Base-by-base conservation (phyloP, 371 early-diverging fungal genomes). In the Apophysomyces trapeziformis region DNA sequence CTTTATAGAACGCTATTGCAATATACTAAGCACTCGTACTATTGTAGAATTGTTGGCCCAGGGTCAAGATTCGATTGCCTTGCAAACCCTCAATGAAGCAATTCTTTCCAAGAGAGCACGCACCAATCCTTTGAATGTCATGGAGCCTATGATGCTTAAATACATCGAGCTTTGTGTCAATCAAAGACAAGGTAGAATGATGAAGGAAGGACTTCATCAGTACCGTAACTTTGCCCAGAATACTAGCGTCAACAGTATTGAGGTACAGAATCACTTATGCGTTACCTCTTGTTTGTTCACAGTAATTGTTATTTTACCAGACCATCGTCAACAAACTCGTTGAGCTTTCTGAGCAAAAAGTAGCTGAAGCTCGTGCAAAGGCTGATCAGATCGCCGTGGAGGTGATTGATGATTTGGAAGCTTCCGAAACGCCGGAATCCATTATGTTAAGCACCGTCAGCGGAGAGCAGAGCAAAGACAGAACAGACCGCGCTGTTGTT, bases 221-320 rank as follows among this genome's bases (percentile, higher is more conserved):
- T 98, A 94, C 87, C 96, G 96, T 83, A 96, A 97, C 86, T 92
- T 96, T 77, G 93, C 95, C 61, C 96, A 96, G 84, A 95, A 96
- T 84, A 90, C 89, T 67, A 93, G 92, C 71, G 93, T 97, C 62
- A 83, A 89, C 57, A 91, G 93, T 32, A 92, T 98, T 72, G 97
- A 94, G 88, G 92, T 92, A 74, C 32, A 16, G 21, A 16, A 21
- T n/a, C 54, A 21, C 43, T 26, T 26, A 26, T 26, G 32, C 32
- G 32, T 26, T 26, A 26, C 32, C 32, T 26, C 32, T 26, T 26
- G 32, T 26, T 26, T 26, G 32, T 26, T 26, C 32, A 26, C 32
- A 26, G 32, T 26, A 26, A 26, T 26, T 13, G 2, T 7, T 32
- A 16, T 56, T 26, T 56, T 63, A 63, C 5, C 37, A 90, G 89